These are phyloP conservation scores for Floccularia luteovirens DNA, from an alignment of 768 basidiomycete species.

Conservation along the genomic window DNA sequence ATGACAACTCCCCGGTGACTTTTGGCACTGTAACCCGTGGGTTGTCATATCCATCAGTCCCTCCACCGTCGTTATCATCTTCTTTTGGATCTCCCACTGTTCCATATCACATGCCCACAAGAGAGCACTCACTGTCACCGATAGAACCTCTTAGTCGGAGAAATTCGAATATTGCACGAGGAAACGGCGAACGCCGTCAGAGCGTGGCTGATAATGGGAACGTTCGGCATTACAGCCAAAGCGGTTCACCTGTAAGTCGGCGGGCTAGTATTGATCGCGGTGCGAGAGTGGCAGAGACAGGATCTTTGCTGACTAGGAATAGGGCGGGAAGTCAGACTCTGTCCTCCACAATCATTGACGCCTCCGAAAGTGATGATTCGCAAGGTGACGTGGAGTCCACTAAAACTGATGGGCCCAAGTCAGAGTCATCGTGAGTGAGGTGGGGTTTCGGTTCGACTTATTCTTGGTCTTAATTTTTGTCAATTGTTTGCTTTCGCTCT, in stretches of 20 bases:
- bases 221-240: neutral
- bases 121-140: slow-evolving; percentile 44
- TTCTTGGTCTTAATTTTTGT: too few species aligned
- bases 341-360: slow-evolving; percentile 7
- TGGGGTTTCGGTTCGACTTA: too few species aligned
- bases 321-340: slow-evolving; percentile 39
- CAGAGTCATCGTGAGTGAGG: neutral
- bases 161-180: slow-evolving; percentile 35
- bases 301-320: slow-evolving; percentile 34
- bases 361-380: slow-evolving; percentile 3
- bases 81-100: slow-evolving; percentile 68
- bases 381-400: neutral
- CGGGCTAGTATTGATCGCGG: slow-evolving; percentile 56
- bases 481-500: too few species aligned
- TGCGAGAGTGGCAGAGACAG: slow-evolving; percentile 59
- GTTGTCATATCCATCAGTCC: slow-evolving; percentile 76
- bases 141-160: slow-evolving; percentile 48
- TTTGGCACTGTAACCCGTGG: slow-evolving; percentile 26
- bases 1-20: slow-evolving; percentile 27
- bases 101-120: slow-evolving; percentile 34
- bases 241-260: slow-evolving; percentile 39
- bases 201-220: slow-evolving; percentile 24
- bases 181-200: slow-evolving; percentile 20
- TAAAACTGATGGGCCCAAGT: neutral
- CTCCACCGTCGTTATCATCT: slow-evolving; percentile 74